Percentiles rank a stretch among this genome's conserved stretches.
These are phyloP conservation scores for Aspergillus bombycis DNA, from an alignment of 2,329 filamentous ascomycete genomes.

Conservation along the genomic window DNA sequence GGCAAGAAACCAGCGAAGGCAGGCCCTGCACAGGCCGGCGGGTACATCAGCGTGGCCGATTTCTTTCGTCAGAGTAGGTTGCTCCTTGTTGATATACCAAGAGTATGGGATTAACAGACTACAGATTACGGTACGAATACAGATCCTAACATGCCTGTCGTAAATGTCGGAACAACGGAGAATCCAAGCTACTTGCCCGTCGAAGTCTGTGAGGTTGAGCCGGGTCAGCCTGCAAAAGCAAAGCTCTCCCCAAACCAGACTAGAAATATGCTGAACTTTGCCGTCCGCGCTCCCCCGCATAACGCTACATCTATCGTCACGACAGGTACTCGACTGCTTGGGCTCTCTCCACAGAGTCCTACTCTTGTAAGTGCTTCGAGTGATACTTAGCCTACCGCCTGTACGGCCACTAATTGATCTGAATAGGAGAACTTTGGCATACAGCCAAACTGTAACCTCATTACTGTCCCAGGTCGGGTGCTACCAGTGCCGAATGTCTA, in stretches of 20 bases:
- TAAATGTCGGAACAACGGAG: conserved; percentile 65
- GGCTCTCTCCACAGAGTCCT: conserved; percentile 49
- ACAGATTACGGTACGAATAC: conserved; percentile 43
- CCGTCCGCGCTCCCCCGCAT: conserved; percentile 65
- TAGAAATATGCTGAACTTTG: conserved; percentile 70
- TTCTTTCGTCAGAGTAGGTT: conserved; percentile 52
- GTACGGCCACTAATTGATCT: neutral
- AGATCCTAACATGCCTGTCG: conserved; percentile 55
- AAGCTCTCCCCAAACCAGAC: conserved; percentile 66
- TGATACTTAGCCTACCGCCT: neutral
- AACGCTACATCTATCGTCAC: conserved; percentile 70
- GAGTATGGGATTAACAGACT: neutral
- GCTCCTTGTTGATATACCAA: neutral
- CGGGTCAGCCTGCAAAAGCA: conserved; percentile 65
- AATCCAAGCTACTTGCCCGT: conserved; percentile 68
- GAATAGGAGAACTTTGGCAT: conserved; percentile 63
- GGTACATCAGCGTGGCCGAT: conserved; percentile 56
- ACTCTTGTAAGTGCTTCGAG: conserved; percentile 45
- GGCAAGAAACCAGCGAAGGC: conserved; percentile 35
- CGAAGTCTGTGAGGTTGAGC: conserved; percentile 65
- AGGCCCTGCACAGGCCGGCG: conserved; percentile 34
- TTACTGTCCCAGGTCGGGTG: conserved; percentile 74
- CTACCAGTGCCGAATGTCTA: conserved; percentile 62
- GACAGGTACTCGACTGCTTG: conserved; percentile 59
- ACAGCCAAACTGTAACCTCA: conserved; percentile 49